A percentile compares a stretch with the other conserved stretches of the same genome.
Evolutionary conservation across 805 yeast species (phyloP).

Genomic region (Candida pseudoglaebosa): DNA sequence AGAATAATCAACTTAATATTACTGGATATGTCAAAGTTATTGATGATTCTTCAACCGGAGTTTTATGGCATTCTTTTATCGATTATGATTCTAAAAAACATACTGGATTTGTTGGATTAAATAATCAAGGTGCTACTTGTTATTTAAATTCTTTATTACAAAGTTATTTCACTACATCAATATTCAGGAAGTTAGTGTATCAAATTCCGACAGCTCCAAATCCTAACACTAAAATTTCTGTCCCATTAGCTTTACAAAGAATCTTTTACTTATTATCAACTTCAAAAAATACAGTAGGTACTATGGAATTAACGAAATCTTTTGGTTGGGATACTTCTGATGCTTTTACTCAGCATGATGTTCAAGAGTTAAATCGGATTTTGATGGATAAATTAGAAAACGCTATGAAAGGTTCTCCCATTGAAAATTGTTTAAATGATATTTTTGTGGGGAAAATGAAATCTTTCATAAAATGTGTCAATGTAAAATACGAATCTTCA

Average conservation of each 20-base stretch:
- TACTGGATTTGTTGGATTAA: slow-evolving; percentile 90
- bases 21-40: slow-evolving; percentile 74
- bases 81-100: slow-evolving; percentile 82
- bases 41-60: slow-evolving; percentile 86
- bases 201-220: slow-evolving; percentile 78
- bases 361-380: slow-evolving; percentile 92
- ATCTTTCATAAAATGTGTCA: slow-evolving; percentile 85
- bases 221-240: slow-evolving; percentile 39
- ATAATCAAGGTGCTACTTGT: slow-evolving; percentile 98
- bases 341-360: slow-evolving; percentile 97
- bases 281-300: slow-evolving; percentile 73
- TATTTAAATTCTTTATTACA: slow-evolving; percentile 90
- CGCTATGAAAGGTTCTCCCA: slow-evolving; percentile 84
- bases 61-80: slow-evolving; percentile 83
- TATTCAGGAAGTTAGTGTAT: slow-evolving; percentile 81
- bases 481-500: slow-evolving; percentile 90
- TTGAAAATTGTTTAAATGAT: slow-evolving; percentile 54
- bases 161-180: slow-evolving; percentile 80
- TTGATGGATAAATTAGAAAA: slow-evolving; percentile 91
- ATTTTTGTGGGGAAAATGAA: slow-evolving; percentile 97
- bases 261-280: slow-evolving; percentile 77
- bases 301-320: slow-evolving; percentile 80
- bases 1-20: slow-evolving; percentile 58
- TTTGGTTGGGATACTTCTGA: slow-evolving; percentile 98
- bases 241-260: slow-evolving; percentile 82